Evolutionary conservation across 768 basidiomycete genomes (phyloP).

Genomic region (Boletus edulis): DNA sequence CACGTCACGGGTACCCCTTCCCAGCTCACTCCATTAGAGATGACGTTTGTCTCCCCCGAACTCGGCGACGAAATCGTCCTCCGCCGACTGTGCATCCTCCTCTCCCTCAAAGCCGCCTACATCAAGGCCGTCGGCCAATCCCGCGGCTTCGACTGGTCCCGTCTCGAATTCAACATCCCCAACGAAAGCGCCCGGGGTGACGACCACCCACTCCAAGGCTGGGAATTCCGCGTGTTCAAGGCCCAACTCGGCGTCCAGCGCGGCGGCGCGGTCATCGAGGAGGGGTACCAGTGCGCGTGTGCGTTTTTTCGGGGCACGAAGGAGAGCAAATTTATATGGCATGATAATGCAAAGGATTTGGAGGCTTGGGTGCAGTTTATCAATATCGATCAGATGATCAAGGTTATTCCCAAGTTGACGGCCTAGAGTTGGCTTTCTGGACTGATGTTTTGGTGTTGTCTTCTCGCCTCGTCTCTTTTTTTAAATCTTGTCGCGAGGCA

Average conservation of each 20-base stretch:
- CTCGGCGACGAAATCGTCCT: conserved; percentile 63
- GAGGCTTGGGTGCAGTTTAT: conserved; percentile 85
- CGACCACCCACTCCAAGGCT: conserved; percentile 65
- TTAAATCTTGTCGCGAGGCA: neutral
- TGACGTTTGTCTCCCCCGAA: conserved; percentile 49
- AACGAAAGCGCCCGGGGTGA: conserved; percentile 63
- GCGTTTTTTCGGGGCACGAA: conserved; percentile 72
- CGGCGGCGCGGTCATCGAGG: conserved; percentile 49
- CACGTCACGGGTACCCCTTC: neutral
- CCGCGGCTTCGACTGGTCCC: conserved; percentile 75
- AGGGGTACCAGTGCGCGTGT: conserved; percentile 73
- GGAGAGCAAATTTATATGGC: conserved; percentile 70
- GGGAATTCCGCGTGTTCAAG: conserved; percentile 85
- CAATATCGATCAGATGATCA: conserved; percentile 77
- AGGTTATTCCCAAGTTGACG: conserved; percentile 71
- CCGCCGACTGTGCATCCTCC: conserved; percentile 72
- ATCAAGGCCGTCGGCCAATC: conserved; percentile 83
- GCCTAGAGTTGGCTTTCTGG: conserved; percentile 36
- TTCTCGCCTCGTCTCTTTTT: too few species aligned
- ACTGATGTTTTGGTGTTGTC: too few species aligned
- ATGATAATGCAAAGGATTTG: conserved; percentile 61
- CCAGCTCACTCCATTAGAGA: conserved; percentile 48
- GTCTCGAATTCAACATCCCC: conserved; percentile 79
- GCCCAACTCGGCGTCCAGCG: conserved; percentile 69
- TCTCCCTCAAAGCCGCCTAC: conserved; percentile 79